Percentiles rank a stretch among this genome's conserved stretches.
phyloP scores from a whole-genome alignment of 169 alveolate genomes.

The Plasmodium malariae region DNA sequence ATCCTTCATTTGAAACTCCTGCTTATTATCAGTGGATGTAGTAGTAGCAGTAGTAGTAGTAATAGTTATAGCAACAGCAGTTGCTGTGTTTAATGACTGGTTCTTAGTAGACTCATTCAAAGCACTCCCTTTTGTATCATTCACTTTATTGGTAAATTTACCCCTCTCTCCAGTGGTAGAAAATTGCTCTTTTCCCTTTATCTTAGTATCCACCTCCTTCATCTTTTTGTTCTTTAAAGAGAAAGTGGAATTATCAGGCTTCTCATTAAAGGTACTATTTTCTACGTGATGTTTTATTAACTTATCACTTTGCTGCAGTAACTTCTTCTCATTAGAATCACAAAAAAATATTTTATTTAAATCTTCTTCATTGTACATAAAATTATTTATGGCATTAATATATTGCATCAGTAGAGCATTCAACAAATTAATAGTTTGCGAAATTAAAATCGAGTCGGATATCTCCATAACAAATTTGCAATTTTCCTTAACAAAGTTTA shows the following conservation, averaged over 20 bases:
- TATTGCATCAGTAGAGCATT: conserved; percentile 87
- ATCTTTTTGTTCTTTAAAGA: conserved; percentile 14
- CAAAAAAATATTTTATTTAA: conserved; percentile 53
- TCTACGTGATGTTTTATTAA: neutral
- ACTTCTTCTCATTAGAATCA: conserved; percentile 41
- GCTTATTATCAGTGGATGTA: too few relatives aligned
- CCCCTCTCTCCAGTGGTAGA: conserved; percentile 12
- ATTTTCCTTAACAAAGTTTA: conserved; percentile 79
- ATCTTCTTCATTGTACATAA: conserved; percentile 75
- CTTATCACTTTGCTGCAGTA: conserved; percentile 15
- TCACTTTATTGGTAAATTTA: neutral
- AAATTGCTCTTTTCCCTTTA: conserved; percentile 15
- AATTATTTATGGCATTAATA: conserved; percentile 85
- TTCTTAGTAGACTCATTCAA: conserved; percentile 11
- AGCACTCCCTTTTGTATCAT: conserved; percentile 13
- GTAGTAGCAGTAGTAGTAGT: too few relatives aligned
- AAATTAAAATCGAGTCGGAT: conserved; percentile 89
- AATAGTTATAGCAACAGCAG: too few relatives aligned
- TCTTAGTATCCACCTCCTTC: conserved; percentile 8
- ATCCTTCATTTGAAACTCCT: conserved; percentile 7
- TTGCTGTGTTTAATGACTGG: conserved; percentile 1
- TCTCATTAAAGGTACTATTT: neutral
- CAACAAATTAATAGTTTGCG: conserved; percentile 88
- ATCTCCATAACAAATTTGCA: conserved; percentile 91
- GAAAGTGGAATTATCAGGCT: neutral